Conservation (phyloP, 164 flowering plant genomes). For the Liquidambar formosana region DNA sequence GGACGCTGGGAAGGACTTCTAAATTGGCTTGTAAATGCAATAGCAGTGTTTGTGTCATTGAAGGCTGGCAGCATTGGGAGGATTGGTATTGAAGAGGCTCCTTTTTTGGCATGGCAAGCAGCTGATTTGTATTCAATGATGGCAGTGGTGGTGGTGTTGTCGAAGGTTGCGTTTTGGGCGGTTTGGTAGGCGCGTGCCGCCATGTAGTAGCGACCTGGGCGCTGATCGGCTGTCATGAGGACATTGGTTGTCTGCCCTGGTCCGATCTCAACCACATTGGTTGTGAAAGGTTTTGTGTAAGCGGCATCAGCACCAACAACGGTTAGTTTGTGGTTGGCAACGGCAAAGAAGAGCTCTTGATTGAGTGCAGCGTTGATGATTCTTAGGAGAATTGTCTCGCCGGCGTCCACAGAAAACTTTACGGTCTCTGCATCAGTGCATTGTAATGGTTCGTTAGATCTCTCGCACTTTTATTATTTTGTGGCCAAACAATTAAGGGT, state of each 20-base stretch:
- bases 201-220: conserved; percentile 78
- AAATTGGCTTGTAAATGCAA: conserved; percentile 46
- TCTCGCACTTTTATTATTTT: too few species aligned
- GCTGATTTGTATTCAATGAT: conserved; percentile 62
- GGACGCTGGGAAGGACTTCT: conserved; percentile 30
- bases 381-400: conserved; percentile 56
- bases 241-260: conserved; percentile 89
- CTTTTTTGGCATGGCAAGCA: conserved; percentile 22
- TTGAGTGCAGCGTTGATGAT: conserved; percentile 68
- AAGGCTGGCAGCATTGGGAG: conserved; percentile 61
- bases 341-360: conserved; percentile 60
- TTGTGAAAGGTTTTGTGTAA: conserved; percentile 58
- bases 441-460: too few species aligned
- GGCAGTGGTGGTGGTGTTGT: conserved; percentile 92
- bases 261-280: conserved; percentile 46
- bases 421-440: conserved; percentile 39
- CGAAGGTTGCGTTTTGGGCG: conserved; percentile 62
- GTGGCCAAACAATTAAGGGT: too few species aligned
- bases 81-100: conserved; percentile 28
- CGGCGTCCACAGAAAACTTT: conserved; percentile 34
- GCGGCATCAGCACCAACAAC: conserved; percentile 54
- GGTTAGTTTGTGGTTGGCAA: conserved; percentile 58
- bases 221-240: conserved; percentile 71
- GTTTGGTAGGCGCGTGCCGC: conserved; percentile 77
- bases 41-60: conserved; percentile 68